Base-by-base conservation (phyloP, 1,284 basidiomycete species). In the Sporisorium iseilematis-ciliati region DNA sequence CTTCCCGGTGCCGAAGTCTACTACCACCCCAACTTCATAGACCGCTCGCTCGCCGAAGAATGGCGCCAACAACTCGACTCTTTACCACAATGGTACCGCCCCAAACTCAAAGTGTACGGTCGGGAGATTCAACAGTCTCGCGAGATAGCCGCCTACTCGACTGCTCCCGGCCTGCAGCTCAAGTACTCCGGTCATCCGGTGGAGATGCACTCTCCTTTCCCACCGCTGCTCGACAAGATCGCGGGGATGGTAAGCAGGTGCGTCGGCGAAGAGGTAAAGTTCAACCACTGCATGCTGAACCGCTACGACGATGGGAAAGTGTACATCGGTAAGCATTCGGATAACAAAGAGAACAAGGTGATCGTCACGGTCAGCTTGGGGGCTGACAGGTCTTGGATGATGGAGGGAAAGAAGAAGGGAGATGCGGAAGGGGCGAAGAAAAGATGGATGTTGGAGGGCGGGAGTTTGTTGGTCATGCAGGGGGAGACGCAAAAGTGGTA, bases 241-340 rank as follows among this genome's bases (percentile, higher is more conserved):
- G 84, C 87, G 38, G 65, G 72, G 7, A 50, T 67, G 26, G 82
- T 89, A 4, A 42, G 53, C 3, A 86, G 88, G 46, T 79, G 75
- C 18, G 67, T 89, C 4, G 87, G 87, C 0, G 49, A 59, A 4
- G 69, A 80, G n/a, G 87, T 87, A 6, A 77, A 66, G 26, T 89
- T 89, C 84, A 89, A 89, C 58, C 88, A 89, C 69, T 85, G 86
- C 65, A 88, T 89, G 88, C 80, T 89, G 70, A 89, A 89, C 62
- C 79, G 83, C 21, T 89, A 89, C 75, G 87, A 87, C 54, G 84
- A 87, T 71, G 89, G 88, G 12, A 68, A 52, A 16, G 85, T 88
- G 12, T 87, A 88, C 61, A 88, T 88, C 31, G 84, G 84, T 11
- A 50, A 57, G 26, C 87, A 87, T 58, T 75, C 85, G 41, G 87